phyloP scores from a whole-genome alignment of 2,329 filamentous ascomycete genomes.

The Colletotrichum neosansevieriae region DNA sequence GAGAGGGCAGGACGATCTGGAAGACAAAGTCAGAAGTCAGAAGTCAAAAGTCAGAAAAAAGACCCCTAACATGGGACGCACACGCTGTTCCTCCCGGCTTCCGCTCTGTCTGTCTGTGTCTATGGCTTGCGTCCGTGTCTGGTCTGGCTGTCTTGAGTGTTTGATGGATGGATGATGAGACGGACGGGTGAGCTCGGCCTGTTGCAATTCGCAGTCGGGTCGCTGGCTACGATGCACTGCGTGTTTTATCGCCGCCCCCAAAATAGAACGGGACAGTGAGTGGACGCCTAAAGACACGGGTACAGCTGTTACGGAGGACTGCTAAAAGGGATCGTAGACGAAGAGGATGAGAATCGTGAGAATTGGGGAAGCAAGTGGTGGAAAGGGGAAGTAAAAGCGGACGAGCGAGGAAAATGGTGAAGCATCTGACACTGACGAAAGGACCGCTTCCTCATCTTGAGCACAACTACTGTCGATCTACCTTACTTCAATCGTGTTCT shows the following conservation, averaged over 20 bases:
- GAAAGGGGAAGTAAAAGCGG: slow-evolving; percentile 36
- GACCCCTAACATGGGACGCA: slow-evolving; percentile 21
- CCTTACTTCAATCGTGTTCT: slow-evolving; percentile 26
- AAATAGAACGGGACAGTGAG: slow-evolving; percentile 35
- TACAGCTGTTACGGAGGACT: slow-evolving; percentile 31
- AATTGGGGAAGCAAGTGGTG: slow-evolving; percentile 21
- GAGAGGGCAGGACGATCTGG: background rate
- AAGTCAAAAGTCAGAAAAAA: slow-evolving; percentile 1
- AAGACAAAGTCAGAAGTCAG: background rate
- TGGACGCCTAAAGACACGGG: slow-evolving; percentile 14
- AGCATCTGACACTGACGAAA: background rate
- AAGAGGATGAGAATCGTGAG: slow-evolving; percentile 15
- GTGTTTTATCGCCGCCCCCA: slow-evolving; percentile 38
- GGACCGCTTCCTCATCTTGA: background rate
- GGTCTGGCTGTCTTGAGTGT: slow-evolving; percentile 22
- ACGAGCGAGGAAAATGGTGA: slow-evolving; percentile 10
- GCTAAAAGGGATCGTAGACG: slow-evolving; percentile 27
- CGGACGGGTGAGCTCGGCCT: slow-evolving; percentile 28
- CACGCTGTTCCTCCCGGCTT: slow-evolving; percentile 26
- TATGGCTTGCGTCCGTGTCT: slow-evolving; percentile 9
- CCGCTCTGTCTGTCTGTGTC: slow-evolving; percentile 9
- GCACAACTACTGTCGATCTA: slow-evolving; percentile 20
- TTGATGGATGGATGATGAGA: slow-evolving; percentile 36
- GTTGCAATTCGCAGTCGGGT: slow-evolving; percentile 20
- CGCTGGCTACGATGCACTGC: slow-evolving; percentile 27